Conservation (phyloP, 345 rosid genomes). For the Boechera retrofracta region DNA sequence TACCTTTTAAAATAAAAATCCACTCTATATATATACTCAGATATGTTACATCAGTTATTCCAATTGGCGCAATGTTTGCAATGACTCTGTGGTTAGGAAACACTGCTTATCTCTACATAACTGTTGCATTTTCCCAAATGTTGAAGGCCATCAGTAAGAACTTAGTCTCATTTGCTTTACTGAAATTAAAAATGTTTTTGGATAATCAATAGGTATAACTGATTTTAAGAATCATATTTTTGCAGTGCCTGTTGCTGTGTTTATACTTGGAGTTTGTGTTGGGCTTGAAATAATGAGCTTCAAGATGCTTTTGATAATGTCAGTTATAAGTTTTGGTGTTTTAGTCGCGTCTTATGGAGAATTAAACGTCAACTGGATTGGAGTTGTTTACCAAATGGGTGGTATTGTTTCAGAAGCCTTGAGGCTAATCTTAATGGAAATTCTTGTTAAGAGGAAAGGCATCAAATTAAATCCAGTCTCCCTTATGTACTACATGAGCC, state of each 20-base stretch:
- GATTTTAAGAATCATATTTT: background rate
- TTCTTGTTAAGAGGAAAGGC: conserved; percentile 2
- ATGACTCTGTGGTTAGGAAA: background rate
- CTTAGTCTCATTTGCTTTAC: background rate
- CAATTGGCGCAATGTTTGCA: background rate
- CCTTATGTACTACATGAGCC: background rate
- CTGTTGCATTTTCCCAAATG: conserved; percentile 3
- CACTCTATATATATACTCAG: background rate
- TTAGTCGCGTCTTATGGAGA: conserved; percentile 87
- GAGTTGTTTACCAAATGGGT: conserved; percentile 92
- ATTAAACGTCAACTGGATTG: conserved; percentile 75
- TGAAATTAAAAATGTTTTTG: no score
- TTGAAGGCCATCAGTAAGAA: background rate
- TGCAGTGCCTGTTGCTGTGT: conserved; percentile 30
- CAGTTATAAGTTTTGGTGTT: conserved; percentile 83
- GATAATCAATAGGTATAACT: background rate
- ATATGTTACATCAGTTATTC: conserved; percentile 3
- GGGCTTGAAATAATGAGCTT: conserved; percentile 87
- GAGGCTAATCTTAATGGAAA: conserved; percentile 5
- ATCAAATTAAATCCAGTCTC: background rate
- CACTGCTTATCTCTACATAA: background rate
- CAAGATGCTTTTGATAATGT: conserved; percentile 85
- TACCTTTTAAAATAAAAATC: background rate
- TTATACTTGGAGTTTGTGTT: conserved; percentile 79
- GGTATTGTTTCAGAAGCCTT: conserved; percentile 86